Evolutionary conservation across 2,329 filamentous ascomycete genomes (phyloP).

Genomic region (Trichoderma harzianum): DNA sequence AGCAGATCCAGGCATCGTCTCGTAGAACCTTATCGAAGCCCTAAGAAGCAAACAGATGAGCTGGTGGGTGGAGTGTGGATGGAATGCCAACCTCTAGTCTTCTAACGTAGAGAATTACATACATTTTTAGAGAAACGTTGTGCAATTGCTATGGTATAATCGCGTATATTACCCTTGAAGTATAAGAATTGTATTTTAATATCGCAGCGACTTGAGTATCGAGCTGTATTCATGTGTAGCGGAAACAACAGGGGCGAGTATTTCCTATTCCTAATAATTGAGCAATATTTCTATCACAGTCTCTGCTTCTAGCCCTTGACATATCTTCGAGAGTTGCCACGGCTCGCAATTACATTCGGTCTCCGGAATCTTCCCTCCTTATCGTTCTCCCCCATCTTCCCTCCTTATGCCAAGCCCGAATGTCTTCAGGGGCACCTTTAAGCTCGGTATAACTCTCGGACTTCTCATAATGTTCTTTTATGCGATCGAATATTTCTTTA

Average conservation of each 20-base stretch:
- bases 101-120: not conserved
- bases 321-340: no score
- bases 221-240: not conserved
- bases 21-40: not conserved
- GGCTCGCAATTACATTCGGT: no score
- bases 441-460: not conserved
- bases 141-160: not conserved
- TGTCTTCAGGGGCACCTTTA: not conserved
- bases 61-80: not conserved
- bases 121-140: not conserved
- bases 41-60: not conserved
- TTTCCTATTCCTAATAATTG: not conserved
- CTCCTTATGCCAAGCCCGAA: not conserved
- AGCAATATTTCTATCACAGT: not conserved
- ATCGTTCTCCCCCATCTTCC: no score
- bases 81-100: not conserved
- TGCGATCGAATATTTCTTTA: not conserved
- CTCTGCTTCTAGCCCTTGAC: not conserved
- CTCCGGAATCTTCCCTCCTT: no score
- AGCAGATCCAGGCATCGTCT: not conserved
- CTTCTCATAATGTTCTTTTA: not conserved
- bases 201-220: not conserved
- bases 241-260: not conserved
- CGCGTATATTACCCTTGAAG: not conserved
- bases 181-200: not conserved